These are phyloP conservation scores for Begonia peltatifolia DNA, from an alignment of 306 rosid genomes.

Conservation along the genomic window DNA sequence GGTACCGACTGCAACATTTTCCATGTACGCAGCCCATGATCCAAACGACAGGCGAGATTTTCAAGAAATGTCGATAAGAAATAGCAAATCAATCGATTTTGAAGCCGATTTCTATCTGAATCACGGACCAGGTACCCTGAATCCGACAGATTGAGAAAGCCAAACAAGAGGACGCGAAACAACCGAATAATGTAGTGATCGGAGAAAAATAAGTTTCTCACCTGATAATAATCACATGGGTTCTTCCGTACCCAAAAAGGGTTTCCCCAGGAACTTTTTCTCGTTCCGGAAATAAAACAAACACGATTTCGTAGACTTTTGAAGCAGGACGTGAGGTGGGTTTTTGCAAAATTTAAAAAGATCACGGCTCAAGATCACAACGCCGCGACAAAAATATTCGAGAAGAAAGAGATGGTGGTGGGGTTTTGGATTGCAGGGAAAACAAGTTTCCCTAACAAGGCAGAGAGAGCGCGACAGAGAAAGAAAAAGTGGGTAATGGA, in stretches of 20 bases:
- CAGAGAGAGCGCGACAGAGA: conserved; percentile 16
- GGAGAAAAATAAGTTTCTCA: not conserved
- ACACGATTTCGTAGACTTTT: not conserved
- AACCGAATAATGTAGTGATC: not conserved
- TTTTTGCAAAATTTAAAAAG: conserved; percentile 3
- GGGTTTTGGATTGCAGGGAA: conserved; percentile 9
- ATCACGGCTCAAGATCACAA: conserved; percentile 19
- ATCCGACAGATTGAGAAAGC: not conserved
- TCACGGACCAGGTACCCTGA: not conserved
- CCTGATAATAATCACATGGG: not conserved
- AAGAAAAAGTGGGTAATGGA: conserved; percentile 9
- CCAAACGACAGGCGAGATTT: not conserved
- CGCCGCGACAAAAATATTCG: not conserved
- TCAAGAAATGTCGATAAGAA: not conserved
- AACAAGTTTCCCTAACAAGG: conserved; percentile 7
- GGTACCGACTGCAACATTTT: conserved; percentile 54
- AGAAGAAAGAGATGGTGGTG: not conserved
- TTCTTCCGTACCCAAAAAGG: not conserved
- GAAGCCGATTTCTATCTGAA: not conserved
- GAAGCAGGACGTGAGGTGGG: conserved; percentile 1
- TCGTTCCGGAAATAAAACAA: not conserved
- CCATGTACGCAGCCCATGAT: conserved; percentile 85
- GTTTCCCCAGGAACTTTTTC: not conserved
- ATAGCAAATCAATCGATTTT: not conserved
- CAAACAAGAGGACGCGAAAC: not conserved